Conservation (phyloP, 805 yeast genomes). For the Pichia occidentalis region DNA sequence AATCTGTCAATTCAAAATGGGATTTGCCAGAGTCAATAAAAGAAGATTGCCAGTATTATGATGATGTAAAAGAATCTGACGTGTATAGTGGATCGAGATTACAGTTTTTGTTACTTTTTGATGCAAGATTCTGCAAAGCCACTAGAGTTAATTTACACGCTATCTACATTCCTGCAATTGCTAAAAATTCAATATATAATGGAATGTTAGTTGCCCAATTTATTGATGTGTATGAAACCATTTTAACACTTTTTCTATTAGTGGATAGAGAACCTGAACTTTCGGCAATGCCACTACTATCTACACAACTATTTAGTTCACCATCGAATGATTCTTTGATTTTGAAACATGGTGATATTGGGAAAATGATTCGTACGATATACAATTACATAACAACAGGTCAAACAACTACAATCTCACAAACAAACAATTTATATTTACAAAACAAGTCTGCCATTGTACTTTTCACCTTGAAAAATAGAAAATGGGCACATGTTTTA, state of each 20-base stretch:
- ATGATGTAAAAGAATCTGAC: constrained; percentile 10
- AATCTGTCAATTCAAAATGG: constrained; percentile 38
- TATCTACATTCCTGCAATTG: constrained; percentile 55
- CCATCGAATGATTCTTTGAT: constrained; percentile 71
- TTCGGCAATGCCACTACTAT: constrained; percentile 63
- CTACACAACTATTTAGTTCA: constrained; percentile 85
- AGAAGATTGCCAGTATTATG: constrained; percentile 42
- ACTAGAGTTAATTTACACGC: constrained; percentile 54
- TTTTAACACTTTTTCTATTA: constrained; percentile 61
- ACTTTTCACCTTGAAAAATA: constrained; percentile 46
- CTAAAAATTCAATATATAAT: constrained; percentile 53
- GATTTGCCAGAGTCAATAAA: constrained; percentile 36
- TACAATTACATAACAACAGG: constrained; percentile 57
- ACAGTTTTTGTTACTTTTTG: constrained; percentile 57
- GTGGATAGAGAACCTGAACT: constrained; percentile 86
- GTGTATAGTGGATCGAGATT: constrained; percentile 43
- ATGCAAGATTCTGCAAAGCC: constrained; percentile 64
- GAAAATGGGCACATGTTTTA: constrained; percentile 73
- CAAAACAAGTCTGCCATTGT: constrained; percentile 27
- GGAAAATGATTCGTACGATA: constrained; percentile 54
- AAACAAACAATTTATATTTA: background rate
- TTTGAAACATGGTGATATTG: constrained; percentile 56
- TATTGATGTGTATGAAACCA: constrained; percentile 72
- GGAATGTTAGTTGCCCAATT: constrained; percentile 66
- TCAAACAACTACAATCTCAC: constrained; percentile 23